Base-by-base conservation (phyloP, 805 yeast genomes). In the Zygosaccharomyces siamensis region DNA sequence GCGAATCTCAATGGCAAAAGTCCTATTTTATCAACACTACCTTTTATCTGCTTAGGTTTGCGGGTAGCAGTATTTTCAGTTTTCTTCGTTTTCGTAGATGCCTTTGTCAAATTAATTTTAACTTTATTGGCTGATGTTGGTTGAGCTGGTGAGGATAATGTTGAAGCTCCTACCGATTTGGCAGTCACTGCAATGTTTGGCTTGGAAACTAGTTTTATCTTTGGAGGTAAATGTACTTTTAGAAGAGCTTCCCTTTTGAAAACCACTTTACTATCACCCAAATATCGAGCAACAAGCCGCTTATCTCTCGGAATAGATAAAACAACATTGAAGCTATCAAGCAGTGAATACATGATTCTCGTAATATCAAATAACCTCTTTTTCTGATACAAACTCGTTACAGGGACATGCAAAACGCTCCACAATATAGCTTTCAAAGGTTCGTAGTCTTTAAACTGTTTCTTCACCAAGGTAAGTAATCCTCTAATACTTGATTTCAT, bases 251-350 rank as follows among this genome's bases (percentile, higher is more conserved):
- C 84, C 50, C 88, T 70, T 54, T 75, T 83, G 16, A 89, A 68
- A 5, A 77, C 71, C n/a, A 88, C 69, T 35, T 71, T 71, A 3
- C 83, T 83, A 23, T 70, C 70, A 0, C 79, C 84, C 4, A 73
- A 53, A 45, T 77, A 57, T 54, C 74, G 76, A 0, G 89, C 87
- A 6, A 78, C 79, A 21, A 93, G 70, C 54, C 79, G 80, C 61
- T 79, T 83, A 45, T 80, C 81, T 55, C 81, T 75, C 2, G 97
- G 97, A 11, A 81, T 68, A 5, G 80, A 76, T 20, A 89, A 68
- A 3, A 70, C 75, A 1, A 89, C 89, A n/a, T 77, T 60, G 39
- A 83, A 75, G 2, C 79, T 72, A 53, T 85, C 83, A 27, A 70
- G 67, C 5, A 89, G 78, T 35, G 76, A 76, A 57, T 80, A 86